Conservation (phyloP, 73 alveolate genomes). For the Paraurostyla sp. region DNA sequence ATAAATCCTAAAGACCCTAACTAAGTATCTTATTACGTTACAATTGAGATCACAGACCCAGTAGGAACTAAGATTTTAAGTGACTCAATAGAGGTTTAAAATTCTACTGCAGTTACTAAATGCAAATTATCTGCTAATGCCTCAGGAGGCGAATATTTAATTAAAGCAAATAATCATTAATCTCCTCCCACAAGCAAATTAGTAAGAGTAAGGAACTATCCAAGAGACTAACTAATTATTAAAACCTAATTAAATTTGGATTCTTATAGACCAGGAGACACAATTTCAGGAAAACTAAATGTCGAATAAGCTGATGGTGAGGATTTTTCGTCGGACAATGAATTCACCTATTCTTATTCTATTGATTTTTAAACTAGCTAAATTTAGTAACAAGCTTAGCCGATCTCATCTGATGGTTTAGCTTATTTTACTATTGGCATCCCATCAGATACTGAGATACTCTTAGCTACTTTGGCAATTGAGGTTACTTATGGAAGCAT, state of each 20-base stretch:
- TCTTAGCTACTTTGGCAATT: background rate
- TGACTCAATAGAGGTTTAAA: background rate
- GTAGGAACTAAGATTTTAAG: background rate
- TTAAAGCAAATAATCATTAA: background rate
- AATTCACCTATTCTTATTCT: conserved; percentile 5
- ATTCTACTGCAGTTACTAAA: conserved; percentile 5
- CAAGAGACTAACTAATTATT: background rate
- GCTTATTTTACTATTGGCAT: background rate
- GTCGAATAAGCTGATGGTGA: conserved; percentile 17
- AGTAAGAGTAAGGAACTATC: conserved; percentile 6
- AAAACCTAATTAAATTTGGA: background rate
- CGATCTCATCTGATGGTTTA: background rate
- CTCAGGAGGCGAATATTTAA: conserved; percentile 34
- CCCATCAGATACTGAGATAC: background rate
- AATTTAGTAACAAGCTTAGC: background rate
- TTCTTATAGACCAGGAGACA: conserved; percentile 43
- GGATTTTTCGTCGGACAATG: background rate
- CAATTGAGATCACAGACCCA: background rate
- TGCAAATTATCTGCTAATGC: conserved; percentile 33
- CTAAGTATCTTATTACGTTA: background rate
- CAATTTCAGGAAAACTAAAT: conserved; percentile 9
- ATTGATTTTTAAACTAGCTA: background rate
- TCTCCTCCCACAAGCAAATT: background rate
- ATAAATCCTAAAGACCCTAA: background rate
- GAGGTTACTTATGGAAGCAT: background rate